Evolutionary conservation across 805 yeast species (phyloP).

Genomic region (Sugiyamaella boreocaroliniensis): DNA sequence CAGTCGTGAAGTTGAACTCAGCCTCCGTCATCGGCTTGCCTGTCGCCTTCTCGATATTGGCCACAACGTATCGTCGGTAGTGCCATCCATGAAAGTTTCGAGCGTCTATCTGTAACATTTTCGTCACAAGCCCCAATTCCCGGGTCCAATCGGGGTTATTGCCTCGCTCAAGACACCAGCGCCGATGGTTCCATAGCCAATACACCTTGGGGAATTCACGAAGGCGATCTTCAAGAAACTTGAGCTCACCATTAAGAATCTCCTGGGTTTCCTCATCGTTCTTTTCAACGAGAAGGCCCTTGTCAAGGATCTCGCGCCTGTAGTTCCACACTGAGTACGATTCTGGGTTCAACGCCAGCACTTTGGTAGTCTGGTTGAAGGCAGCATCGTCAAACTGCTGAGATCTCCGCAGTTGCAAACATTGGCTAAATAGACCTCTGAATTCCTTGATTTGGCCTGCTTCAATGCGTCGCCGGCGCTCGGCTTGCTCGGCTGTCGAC

Average conservation of each 20-base stretch:
- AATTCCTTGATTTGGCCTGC: constrained; percentile 53
- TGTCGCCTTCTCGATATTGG: constrained; percentile 22
- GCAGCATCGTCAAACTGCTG: constrained; percentile 33
- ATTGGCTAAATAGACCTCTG: constrained; percentile 29
- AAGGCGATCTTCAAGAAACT: constrained; percentile 52
- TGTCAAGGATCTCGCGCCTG: constrained; percentile 61
- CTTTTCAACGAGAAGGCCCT: constrained; percentile 24
- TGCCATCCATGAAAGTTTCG: constrained; percentile 97
- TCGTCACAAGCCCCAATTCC: constrained; percentile 65
- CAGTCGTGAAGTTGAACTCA: constrained; percentile 74
- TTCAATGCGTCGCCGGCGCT: constrained; percentile 51
- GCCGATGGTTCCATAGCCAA: constrained; percentile 94
- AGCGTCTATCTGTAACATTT: constrained; percentile 62
- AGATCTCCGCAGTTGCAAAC: constrained; percentile 21
- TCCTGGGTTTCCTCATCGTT: constrained; percentile 25
- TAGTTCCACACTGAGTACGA: constrained; percentile 86
- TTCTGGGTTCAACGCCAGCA: constrained; percentile 73
- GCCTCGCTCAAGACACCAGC: constrained; percentile 64
- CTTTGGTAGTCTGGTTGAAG: constrained; percentile 47
- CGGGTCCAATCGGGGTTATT: constrained; percentile 54
- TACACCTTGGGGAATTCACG: constrained; percentile 77
- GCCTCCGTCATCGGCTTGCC: constrained; percentile 30
- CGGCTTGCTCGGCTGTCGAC: constrained; percentile 49
- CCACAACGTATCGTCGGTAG: constrained; percentile 69
- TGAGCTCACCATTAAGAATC: constrained; percentile 50